phyloP scores from a whole-genome alignment of 2,329 filamentous ascomycete species.

The Aspergillus neoniger region DNA sequence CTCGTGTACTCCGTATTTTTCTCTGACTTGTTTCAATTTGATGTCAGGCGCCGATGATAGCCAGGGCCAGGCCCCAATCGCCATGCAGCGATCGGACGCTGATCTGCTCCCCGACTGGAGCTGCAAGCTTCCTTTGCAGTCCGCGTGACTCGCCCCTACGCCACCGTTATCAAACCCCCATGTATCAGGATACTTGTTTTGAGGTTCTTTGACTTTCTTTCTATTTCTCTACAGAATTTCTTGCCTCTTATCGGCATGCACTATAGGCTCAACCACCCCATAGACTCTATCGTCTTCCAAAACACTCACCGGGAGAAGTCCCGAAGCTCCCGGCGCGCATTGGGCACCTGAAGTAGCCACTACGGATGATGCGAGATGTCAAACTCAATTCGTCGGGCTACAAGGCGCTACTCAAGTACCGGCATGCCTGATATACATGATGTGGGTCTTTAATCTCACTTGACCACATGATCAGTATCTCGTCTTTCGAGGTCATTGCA shows the following conservation, averaged over 20 bases:
- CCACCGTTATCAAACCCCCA: background rate
- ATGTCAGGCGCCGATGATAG: constrained; percentile 20
- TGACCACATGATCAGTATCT: background rate
- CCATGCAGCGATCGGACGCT: constrained; percentile 23
- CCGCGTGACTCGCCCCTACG: constrained; percentile 18
- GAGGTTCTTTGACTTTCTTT: too few relatives aligned
- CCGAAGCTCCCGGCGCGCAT: too few relatives aligned
- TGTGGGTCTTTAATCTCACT: background rate
- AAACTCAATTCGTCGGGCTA: too few relatives aligned
- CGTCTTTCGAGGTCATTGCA: background rate
- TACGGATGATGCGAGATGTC: too few relatives aligned
- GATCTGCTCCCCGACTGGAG: constrained; percentile 17
- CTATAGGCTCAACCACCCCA: too few relatives aligned
- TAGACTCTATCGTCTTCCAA: too few relatives aligned
- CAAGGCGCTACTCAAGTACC: background rate
- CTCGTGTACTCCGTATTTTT: background rate
- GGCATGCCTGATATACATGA: background rate
- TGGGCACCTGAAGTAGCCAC: too few relatives aligned
- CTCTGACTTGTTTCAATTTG: constrained; percentile 6
- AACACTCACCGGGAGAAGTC: too few relatives aligned
- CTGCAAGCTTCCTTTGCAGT: constrained; percentile 10
- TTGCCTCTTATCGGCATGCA: too few relatives aligned
- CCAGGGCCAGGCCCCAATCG: constrained; percentile 21
- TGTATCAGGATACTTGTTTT: too few relatives aligned
- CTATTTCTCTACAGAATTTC: too few relatives aligned